Conservation (phyloP, 371 early-diverging fungal genomes). For the Nematocida ironsii region DNA sequence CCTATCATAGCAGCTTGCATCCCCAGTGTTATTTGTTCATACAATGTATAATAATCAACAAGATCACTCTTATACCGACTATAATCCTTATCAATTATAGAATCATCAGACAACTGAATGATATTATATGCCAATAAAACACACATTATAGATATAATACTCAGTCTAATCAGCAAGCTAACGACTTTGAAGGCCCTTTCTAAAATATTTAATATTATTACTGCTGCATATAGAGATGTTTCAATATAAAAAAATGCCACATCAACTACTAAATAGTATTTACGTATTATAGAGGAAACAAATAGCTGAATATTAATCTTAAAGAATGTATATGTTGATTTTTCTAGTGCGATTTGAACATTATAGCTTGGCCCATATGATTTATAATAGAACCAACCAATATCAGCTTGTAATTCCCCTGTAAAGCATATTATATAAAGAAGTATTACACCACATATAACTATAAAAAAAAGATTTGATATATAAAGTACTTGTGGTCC, state of each 20-base stretch:
- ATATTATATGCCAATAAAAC: not conserved
- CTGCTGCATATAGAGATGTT: not conserved
- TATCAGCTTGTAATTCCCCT: conserved; percentile 12
- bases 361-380: conserved; percentile 26
- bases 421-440: conserved; percentile 11
- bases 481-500: not conserved
- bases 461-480: not conserved
- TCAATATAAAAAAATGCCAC: not conserved
- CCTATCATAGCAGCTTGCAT: not conserved
- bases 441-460: not conserved
- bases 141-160: not conserved
- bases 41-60: no score
- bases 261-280: not conserved
- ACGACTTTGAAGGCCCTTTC: not conserved
- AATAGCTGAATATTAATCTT: conserved; percentile 9
- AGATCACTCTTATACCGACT: no score
- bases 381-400: conserved; percentile 50
- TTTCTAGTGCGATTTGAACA: conserved; percentile 1
- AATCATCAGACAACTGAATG: not conserved
- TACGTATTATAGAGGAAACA: conserved; percentile 5
- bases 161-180: not conserved
- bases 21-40: not conserved
- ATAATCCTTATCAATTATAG: no score
- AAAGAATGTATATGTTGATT: not conserved
- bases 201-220: not conserved